phyloP scores from a whole-genome alignment of 352 stramenopile species.

The Globisporangium lucens region DNA sequence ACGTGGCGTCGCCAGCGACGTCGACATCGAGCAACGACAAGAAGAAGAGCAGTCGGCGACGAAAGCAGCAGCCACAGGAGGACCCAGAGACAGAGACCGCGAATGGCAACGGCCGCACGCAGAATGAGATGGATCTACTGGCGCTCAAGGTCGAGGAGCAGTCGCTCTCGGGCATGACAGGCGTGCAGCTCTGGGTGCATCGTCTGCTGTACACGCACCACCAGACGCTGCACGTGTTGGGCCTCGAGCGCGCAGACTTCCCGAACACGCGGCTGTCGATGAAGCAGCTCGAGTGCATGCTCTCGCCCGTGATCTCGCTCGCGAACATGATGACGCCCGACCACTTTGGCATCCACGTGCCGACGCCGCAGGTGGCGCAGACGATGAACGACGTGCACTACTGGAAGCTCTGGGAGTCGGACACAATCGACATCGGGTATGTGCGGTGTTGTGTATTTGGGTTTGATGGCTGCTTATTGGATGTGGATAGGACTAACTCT shows the following conservation, averaged over 20 bases:
- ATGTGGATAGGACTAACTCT: neutral
- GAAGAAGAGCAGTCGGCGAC: slow-evolving; percentile 11
- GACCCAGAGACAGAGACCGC: slow-evolving; percentile 24
- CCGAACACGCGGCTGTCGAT: slow-evolving; percentile 70
- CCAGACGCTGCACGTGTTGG: slow-evolving; percentile 48
- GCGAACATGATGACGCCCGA: slow-evolving; percentile 51
- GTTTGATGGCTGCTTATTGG: neutral
- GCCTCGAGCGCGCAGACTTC: slow-evolving; percentile 47
- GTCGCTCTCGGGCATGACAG: slow-evolving; percentile 51
- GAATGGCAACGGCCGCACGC: slow-evolving; percentile 10
- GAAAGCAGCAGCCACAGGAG: slow-evolving; percentile 9
- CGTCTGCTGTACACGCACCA: slow-evolving; percentile 64
- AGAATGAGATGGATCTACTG: slow-evolving; percentile 21
- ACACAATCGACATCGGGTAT: slow-evolving; percentile 79
- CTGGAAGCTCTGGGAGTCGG: slow-evolving; percentile 83
- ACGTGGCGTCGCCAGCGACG: slow-evolving; percentile 9
- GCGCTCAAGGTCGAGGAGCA: slow-evolving; percentile 40
- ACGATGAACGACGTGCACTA: slow-evolving; percentile 84
- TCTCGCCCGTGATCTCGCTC: slow-evolving; percentile 55
- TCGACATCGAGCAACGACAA: neutral
- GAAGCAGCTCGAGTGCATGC: slow-evolving; percentile 66
- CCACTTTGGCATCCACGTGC: slow-evolving; percentile 74
- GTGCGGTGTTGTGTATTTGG: neutral
- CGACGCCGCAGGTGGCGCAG: slow-evolving; percentile 53
- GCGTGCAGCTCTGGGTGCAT: slow-evolving; percentile 69